These are phyloP conservation scores for Eimeria maxima DNA, from an alignment of 169 alveolate species.

Conservation along the genomic window DNA sequence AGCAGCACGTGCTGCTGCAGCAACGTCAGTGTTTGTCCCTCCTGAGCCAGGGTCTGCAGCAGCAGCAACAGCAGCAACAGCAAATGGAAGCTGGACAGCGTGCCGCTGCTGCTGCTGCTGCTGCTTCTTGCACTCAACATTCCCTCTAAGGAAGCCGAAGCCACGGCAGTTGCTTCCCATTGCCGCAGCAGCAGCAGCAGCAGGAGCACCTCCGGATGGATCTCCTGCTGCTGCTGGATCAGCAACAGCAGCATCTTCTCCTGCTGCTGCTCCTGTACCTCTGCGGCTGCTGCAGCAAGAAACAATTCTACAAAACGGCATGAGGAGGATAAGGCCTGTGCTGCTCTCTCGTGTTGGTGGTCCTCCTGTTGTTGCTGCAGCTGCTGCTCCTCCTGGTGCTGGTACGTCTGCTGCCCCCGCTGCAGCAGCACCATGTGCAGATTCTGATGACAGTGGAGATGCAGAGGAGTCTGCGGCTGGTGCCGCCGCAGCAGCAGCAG, in stretches of 20 bases:
- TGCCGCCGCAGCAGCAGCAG: not conserved
- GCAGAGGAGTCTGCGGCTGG: not conserved
- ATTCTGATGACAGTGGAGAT: not conserved
- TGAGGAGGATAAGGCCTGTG: slow-evolving; percentile 11
- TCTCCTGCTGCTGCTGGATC: not conserved
- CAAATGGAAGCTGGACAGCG: not conserved
- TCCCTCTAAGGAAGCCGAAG: slow-evolving; percentile 20
- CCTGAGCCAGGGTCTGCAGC: slow-evolving; percentile 35
- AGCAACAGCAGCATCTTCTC: not conserved
- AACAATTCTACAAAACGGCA: not conserved
- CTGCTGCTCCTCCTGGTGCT: not conserved
- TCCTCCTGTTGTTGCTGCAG: not conserved
- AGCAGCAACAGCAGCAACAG: not conserved
- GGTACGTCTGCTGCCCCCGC: not conserved
- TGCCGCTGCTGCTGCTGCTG: slow-evolving; percentile 68
- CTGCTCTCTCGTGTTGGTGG: slow-evolving; percentile 20
- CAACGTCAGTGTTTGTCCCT: not conserved
- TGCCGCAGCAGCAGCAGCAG: not conserved
- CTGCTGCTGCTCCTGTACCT: not conserved
- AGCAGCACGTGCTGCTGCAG: slow-evolving; percentile 43
- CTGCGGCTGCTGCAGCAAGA: slow-evolving; percentile 43
- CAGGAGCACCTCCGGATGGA: not conserved
- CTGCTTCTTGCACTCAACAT: slow-evolving; percentile 34
- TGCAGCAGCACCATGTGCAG: not conserved
- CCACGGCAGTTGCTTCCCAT: not conserved